These are phyloP conservation scores for Canariomyces notabilis DNA, from an alignment of 2,329 filamentous ascomycete genomes.

Conservation along the genomic window DNA sequence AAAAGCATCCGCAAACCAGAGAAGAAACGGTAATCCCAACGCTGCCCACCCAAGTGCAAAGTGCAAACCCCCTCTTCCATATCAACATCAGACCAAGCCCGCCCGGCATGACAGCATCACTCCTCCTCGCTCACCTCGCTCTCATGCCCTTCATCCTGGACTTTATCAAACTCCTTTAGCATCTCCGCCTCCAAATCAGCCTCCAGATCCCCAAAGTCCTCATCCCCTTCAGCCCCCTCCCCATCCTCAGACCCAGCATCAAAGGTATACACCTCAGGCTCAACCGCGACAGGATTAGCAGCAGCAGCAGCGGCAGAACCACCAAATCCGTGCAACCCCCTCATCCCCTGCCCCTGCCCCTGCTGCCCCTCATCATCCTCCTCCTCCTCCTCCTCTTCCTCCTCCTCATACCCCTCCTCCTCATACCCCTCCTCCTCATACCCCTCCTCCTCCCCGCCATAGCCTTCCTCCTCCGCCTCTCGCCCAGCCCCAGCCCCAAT, in stretches of 20 bases:
- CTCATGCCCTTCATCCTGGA: conserved; percentile 36
- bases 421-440: conserved; percentile 26
- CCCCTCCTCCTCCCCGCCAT: conserved; percentile 22
- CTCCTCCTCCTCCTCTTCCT: conserved; percentile 16
- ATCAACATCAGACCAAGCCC: no score
- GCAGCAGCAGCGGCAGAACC: background rate
- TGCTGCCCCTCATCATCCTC: conserved; percentile 29
- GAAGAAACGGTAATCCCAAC: no score
- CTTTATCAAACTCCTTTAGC: conserved; percentile 44
- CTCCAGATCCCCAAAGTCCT: conserved; percentile 36
- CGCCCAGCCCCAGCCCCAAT: no score
- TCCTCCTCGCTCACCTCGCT: conserved; percentile 66
- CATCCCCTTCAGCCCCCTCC: background rate
- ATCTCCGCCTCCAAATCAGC: conserved; percentile 52
- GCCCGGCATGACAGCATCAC: conserved; percentile 38
- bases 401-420: conserved; percentile 17
- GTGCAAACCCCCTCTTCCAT: no score
- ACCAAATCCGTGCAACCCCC: no score
- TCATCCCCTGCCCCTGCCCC: background rate
- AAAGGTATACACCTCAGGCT: conserved; percentile 27
- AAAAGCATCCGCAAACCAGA: no score
- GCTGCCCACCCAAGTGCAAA: no score
- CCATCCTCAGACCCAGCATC: conserved; percentile 27
- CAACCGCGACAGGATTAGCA: conserved; percentile 20
- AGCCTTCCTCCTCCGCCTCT: no score